Conservation (phyloP, 2,329 filamentous ascomycete species). For the Pyrenophora teres region DNA sequence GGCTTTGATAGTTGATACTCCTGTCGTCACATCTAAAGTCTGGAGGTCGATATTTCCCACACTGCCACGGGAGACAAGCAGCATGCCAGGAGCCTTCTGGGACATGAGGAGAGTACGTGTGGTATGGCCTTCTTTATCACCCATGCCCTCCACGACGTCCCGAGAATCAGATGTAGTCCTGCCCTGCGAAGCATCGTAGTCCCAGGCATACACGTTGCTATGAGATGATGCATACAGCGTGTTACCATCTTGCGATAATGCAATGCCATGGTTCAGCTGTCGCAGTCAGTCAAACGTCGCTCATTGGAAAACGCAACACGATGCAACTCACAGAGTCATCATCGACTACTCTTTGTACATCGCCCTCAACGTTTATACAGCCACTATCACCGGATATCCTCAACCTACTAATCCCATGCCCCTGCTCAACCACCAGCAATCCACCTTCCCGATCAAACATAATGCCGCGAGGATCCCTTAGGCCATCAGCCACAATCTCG, state of each 20-base stretch:
- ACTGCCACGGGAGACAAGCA: conserved; percentile 71
- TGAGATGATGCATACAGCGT: conserved; percentile 62
- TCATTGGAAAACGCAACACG: not conserved
- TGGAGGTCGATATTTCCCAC: conserved; percentile 64
- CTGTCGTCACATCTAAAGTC: conserved; percentile 58
- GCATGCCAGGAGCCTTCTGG: conserved; percentile 56
- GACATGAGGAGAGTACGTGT: conserved; percentile 71
- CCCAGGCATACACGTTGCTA: conserved; percentile 66
- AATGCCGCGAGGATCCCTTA: conserved; percentile 54
- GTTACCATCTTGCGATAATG: conserved; percentile 54
- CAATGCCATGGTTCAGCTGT: conserved; percentile 59
- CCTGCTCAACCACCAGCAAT: conserved; percentile 56
- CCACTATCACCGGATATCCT: conserved; percentile 39
- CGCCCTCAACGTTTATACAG: conserved; percentile 36
- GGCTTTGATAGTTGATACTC: conserved; percentile 70
- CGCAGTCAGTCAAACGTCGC: conserved; percentile 3
- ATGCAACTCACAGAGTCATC: conserved; percentile 35
- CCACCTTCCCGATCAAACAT: conserved; percentile 54
- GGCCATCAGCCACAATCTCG: conserved; percentile 53
- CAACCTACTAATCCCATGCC: conserved; percentile 47
- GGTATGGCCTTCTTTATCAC: conserved; percentile 60
- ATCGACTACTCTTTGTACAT: conserved; percentile 29
- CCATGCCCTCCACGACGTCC: conserved; percentile 67
- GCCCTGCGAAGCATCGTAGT: conserved; percentile 62
- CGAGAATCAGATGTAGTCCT: conserved; percentile 53